Evolutionary conservation across 176 grass and related monocot genomes (phyloP).

Genomic region (Canna indica): DNA sequence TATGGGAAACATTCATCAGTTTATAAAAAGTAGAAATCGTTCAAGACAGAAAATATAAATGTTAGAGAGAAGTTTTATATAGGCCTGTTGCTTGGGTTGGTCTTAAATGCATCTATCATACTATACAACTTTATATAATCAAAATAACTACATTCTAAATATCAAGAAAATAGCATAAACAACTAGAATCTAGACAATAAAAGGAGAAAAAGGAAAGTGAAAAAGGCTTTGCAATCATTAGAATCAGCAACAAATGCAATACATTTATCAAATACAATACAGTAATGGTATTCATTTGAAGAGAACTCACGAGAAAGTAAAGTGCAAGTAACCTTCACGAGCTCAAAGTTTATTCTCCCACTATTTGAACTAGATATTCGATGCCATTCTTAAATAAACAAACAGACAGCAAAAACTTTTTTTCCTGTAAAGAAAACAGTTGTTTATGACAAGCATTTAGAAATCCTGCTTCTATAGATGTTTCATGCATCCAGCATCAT

Average conservation of each 20-base stretch:
- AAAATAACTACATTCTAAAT: no score
- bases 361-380: neutral
- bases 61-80: no score
- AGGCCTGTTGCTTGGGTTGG: no score
- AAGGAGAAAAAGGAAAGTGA: no score
- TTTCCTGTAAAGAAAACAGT: neutral
- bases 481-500: neutral
- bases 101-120: no score
- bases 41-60: no score
- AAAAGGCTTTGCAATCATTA: no score
- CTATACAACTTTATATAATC: no score
- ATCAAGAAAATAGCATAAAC: no score
- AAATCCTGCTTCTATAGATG: neutral
- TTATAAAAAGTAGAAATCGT: neutral
- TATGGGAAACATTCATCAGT: neutral
- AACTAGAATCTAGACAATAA: no score
- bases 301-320: neutral
- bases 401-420: neutral
- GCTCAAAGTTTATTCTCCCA: neutral
- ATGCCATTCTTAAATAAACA: neutral
- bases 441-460: neutral
- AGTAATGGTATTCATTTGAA: neutral
- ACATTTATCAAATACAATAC: neutral
- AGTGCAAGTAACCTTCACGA: neutral
- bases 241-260: no score